Evolutionary conservation across 139 green algal genomes (phyloP).

Genomic region (Gonium pectorale): DNA sequence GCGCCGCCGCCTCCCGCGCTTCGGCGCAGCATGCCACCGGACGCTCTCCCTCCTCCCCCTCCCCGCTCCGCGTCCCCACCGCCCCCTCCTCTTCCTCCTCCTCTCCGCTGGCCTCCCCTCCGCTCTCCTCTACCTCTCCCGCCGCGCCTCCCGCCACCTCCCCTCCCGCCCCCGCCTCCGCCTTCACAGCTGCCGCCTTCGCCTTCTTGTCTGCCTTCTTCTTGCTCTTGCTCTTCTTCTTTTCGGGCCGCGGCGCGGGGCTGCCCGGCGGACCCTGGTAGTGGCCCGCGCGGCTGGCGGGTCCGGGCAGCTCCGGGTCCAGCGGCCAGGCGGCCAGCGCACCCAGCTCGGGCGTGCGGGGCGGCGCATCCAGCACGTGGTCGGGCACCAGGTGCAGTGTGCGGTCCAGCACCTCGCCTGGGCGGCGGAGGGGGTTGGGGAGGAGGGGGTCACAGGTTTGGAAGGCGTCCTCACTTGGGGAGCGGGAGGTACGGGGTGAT

Average conservation of each 20-base stretch:
- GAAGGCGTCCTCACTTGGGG: too few relatives aligned
- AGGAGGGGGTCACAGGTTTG: too few relatives aligned
- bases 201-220: neutral
- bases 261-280: constrained; percentile 11
- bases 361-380: constrained; percentile 49
- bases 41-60: neutral
- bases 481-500: too few relatives aligned
- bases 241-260: neutral
- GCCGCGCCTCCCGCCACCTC: neutral
- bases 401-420: constrained; percentile 48
- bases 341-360: constrained; percentile 21
- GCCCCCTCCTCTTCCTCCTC: neutral
- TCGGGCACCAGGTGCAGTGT: constrained; percentile 49
- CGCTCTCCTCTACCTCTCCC: neutral
- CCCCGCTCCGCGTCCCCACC: neutral
- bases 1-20: neutral
- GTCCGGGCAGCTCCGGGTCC: neutral
- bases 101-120: too few relatives aligned
- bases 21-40: neutral
- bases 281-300: neutral
- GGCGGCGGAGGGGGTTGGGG: neutral
- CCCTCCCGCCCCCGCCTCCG: neutral
- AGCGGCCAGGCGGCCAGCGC: constrained; percentile 15
- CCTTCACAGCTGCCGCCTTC: neutral
- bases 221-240: neutral